Percentiles rank a stretch among this genome's conserved stretches.
Evolutionary conservation across 345 rosid genomes (phyloP).

Genomic region (Salix viminalis): DNA sequence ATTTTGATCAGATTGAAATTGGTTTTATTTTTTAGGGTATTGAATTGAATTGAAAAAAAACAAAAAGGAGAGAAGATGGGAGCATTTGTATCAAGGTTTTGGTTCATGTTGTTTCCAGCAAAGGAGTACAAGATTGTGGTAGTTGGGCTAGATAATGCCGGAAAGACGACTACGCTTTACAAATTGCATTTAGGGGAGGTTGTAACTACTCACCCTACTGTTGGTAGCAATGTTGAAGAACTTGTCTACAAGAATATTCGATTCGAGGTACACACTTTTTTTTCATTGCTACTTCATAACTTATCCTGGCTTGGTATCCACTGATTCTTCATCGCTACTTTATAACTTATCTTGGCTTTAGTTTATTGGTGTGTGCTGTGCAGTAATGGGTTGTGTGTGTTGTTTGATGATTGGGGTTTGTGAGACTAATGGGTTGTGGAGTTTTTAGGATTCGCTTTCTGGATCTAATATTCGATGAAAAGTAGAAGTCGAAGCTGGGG

Average conservation of each 20-base stretch:
- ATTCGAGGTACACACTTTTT: conserved; percentile 54
- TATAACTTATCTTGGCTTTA: not conserved
- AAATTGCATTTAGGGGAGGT: conserved; percentile 93
- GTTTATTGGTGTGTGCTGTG: not conserved
- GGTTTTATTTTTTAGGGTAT: not conserved
- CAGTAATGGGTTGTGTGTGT: not conserved
- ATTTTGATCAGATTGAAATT: not conserved
- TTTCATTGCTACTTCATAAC: not conserved
- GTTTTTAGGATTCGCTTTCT: not conserved
- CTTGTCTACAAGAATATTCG: conserved; percentile 92
- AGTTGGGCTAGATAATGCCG: conserved; percentile 95
- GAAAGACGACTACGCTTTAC: conserved; percentile 95
- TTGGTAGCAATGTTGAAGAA: conserved; percentile 95
- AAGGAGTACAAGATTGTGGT: conserved; percentile 97
- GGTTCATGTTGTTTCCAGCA: conserved; percentile 95
- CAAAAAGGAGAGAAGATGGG: conserved; percentile 50
- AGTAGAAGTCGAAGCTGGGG: not conserved
- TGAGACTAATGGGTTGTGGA: not conserved
- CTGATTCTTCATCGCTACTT: not conserved
- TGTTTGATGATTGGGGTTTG: not conserved
- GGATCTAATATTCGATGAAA: not conserved
- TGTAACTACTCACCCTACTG: conserved; percentile 93
- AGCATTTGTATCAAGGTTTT: conserved; percentile 72
- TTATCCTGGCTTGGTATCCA: conserved; percentile 30
- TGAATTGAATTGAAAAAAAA: not conserved